phyloP scores from a whole-genome alignment of 768 basidiomycete genomes.

The Rhizopogon sp. region DNA sequence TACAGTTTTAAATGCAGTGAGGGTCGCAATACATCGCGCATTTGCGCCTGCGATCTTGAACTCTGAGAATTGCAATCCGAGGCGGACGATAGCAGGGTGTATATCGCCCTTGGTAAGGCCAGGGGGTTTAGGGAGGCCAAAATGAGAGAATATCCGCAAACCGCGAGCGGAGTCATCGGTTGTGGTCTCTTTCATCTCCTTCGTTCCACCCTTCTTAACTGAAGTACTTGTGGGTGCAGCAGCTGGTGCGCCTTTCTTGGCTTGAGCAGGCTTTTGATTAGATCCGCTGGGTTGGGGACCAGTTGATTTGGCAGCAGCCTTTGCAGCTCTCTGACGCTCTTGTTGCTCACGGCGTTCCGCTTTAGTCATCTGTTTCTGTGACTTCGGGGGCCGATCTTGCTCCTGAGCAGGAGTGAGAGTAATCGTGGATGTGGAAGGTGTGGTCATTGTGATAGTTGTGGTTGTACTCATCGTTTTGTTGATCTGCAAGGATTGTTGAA shows the following conservation, averaged over 20 bases:
- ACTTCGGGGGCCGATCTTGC: conserved; percentile 23
- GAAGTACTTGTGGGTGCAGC: conserved; percentile 12
- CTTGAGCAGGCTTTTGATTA: conserved; percentile 22
- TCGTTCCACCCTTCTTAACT: conserved; percentile 19
- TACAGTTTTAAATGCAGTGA: conserved; percentile 90
- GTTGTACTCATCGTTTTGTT: conserved; percentile 2
- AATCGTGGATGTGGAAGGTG: background rate
- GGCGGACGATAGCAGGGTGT: conserved; percentile 82
- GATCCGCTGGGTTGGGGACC: conserved; percentile 12
- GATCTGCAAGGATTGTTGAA: background rate
- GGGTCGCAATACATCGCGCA: conserved; percentile 89
- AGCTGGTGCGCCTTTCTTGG: conserved; percentile 17
- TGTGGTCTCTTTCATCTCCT: conserved; percentile 21
- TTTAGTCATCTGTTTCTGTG: conserved; percentile 75
- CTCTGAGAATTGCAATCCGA: conserved; percentile 86
- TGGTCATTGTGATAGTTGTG: background rate
- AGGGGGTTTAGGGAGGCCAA: conserved; percentile 63
- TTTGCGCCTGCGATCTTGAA: conserved; percentile 95
- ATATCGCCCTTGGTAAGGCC: conserved; percentile 71
- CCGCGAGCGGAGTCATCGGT: conserved; percentile 44
- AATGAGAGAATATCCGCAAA: conserved; percentile 83
- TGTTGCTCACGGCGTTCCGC: conserved; percentile 77
- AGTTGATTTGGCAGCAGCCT: conserved; percentile 43
- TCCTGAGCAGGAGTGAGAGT: background rate
- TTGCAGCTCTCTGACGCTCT: conserved; percentile 78